Base-by-base conservation (phyloP, 2,329 filamentous ascomycete genomes). In the Macrophomina phaseolina region DNA sequence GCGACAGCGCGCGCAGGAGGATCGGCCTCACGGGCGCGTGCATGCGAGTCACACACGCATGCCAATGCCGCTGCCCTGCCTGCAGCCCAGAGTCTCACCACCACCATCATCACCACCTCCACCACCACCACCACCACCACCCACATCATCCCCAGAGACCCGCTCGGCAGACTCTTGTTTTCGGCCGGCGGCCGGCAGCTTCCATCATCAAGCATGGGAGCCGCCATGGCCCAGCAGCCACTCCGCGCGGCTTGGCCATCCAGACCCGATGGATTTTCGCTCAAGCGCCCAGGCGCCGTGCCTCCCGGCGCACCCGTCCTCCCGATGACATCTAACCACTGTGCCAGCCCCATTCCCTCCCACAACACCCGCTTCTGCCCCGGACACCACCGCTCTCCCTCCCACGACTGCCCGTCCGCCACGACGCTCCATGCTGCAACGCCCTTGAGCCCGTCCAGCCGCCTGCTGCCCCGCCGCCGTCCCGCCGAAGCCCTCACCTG, bases 301-400 rank as follows among this genome's bases (percentile, higher is more conserved):
- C 61, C 61, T 53, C 61, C 61, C 61, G 48, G 61, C 61, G 61
- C 34, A 64, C 61, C 61, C 61, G 61, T 64, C 61, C 60, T 48
- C 56, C 60, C 61, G 46, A 64, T 64, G 61, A 64, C 61, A 64
- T 64, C 61, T 64, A 64, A 64, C 61, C 46, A 52, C 58, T 36
- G 36, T 18, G 8, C 58, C 58, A 61, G 58, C 58, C 58, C 58
- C 58, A 49, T 32, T 23, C n/a, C 18, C 58, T 49, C 58, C 42
- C 42, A 49, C 58, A 46, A 16, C 45, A 23, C 23, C 23, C 23
- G 23, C 23, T 23, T 23, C 23, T 23, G 23, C 23, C 23, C 23
- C 23, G 23, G 23, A 23, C 23, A 23, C 23, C 23, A 23, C 23
- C 23, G 23, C 23, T 23, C 58, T 51, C 48, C 46, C 61, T 48